These are phyloP conservation scores for Coelastrella sp. DNA, from an alignment of 139 green algal species.

Conservation along the genomic window DNA sequence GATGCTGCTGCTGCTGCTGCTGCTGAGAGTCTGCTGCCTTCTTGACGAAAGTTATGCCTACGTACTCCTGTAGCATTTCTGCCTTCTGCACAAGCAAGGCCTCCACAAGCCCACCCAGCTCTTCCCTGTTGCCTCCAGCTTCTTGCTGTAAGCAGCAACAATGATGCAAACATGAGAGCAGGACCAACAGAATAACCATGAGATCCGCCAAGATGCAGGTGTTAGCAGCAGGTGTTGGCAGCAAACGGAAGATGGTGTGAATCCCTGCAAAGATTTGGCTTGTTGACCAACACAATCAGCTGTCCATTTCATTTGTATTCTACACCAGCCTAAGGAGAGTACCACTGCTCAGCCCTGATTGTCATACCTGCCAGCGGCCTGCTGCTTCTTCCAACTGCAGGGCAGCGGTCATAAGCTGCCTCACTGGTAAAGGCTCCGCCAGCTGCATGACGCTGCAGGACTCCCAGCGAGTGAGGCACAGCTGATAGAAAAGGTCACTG, in stretches of 20 bases:
- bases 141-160: constrained; percentile 6
- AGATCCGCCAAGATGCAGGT: too few species aligned
- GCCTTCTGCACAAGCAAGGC: constrained; percentile 73
- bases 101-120: constrained; percentile 73
- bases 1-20: too few species aligned
- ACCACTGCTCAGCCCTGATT: too few species aligned
- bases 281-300: too few species aligned
- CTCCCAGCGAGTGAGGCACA: constrained; percentile 73
- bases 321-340: too few species aligned
- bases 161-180: background rate
- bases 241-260: background rate
- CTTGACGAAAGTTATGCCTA: constrained; percentile 59
- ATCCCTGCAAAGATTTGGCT: too few species aligned
- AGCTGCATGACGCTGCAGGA: constrained; percentile 61
- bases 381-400: constrained; percentile 73
- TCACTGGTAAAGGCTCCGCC: constrained; percentile 55
- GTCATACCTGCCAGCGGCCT: constrained; percentile 72
- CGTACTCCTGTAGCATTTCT: constrained; percentile 76
- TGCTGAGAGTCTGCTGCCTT: background rate
- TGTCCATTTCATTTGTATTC: too few species aligned
- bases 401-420: constrained; percentile 72
- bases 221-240: too few species aligned
- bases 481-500: constrained; percentile 92
- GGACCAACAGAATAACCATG: too few species aligned
- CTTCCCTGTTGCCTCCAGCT: constrained; percentile 62